Evolutionary conservation across 306 rosid species (phyloP), one percentile per base, ranked within the genome.

Genomic region (Comarum palustre): DNA sequence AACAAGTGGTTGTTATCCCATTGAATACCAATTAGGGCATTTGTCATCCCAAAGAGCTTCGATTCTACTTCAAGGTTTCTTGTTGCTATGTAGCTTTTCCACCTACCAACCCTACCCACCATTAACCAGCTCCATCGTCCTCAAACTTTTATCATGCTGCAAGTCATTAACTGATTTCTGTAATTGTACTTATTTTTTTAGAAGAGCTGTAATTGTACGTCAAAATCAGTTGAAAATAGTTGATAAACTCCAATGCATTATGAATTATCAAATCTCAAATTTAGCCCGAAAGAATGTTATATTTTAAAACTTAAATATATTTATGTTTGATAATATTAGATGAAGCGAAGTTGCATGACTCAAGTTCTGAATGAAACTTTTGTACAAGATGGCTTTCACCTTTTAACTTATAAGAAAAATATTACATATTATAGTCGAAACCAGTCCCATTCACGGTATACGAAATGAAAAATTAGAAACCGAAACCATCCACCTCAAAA

Each of bases 51-150:
- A 47, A 32, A 29, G 63, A 5, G 31, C 76, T 73, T 73, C 65
- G 58, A 78, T 73, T 79, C 52, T 25, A 58, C 77, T 80, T 76
- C 54, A 68, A 82, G 74, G 51, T 42, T 77, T 70, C 61, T 47
- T 67, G 84, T 80, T 68, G 68, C 68, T 58, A 60, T 36, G 69
- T 75, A 78, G 75, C 78, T 81, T 77, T 83, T 86, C 72, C 36
- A 79, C 85, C 89, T 34, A 81, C 80, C 74, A 66, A 43, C 66
- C 69, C 41, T 58, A 27, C 45, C 68, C 16, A 72, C 58, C 76
- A 42, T 66, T 42, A 66, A 66, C 51, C 48, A 5, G 36, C 65
- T 51, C 36, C 62, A 38, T 38, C 31, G 8, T 24, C 45, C 11
- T 39, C 42, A 7, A 39, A 11, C 42, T 39, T 39, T 39, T 39